Base-by-base conservation (phyloP, 768 basidiomycete species). In the Pleurotus djamor region DNA sequence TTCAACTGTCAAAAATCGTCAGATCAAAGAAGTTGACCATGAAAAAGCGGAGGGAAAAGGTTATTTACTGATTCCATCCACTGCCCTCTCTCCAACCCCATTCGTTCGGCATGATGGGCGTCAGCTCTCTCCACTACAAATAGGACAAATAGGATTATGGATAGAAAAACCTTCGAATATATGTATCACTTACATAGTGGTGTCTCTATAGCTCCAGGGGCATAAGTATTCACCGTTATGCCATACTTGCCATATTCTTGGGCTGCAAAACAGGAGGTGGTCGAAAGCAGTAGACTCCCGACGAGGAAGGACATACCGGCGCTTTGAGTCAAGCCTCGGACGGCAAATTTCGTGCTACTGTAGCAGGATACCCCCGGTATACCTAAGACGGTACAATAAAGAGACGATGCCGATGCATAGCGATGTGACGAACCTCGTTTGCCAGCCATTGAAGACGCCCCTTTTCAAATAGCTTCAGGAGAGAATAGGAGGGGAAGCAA, bases 321-420 rank as follows among this genome's bases (percentile, higher is more conserved):
- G 4, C 28, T 59, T 63, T 76, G 72, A 2, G 78, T 76, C 38
- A 76, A 64, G 10, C 73, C 79, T n/a, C 75, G 67, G 8, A 79
- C 48, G 10, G 78, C 76, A 60, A 77, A 78, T 61, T 79, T 78
- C 2, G 68, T 75, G 0, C 72, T 50, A 47, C 67, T 65, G 56
- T 79, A 78, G 6, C 71, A 67, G 4, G 60, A 35, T 6, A 65
- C 17, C 37, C 37, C 52, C 13, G 60, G 28, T 14, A 48, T 57
- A 4, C 66, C 67, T 66, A 45, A 4, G 1, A 1, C 5, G 10
- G 12, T 38, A 10, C 12, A n/a, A 28, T 5, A 17, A n/a, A 8
- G 54, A 43, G 41, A 16, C 28, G 2, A 16, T 32, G 7, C 44
- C 28, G 14, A 33, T 10, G n/a, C 21, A 32, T 43, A 43, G 9